Percentiles rank a stretch among this genome's conserved stretches.
phyloP scores from a whole-genome alignment of 345 rosid species.

The Corchorus olitorius region DNA sequence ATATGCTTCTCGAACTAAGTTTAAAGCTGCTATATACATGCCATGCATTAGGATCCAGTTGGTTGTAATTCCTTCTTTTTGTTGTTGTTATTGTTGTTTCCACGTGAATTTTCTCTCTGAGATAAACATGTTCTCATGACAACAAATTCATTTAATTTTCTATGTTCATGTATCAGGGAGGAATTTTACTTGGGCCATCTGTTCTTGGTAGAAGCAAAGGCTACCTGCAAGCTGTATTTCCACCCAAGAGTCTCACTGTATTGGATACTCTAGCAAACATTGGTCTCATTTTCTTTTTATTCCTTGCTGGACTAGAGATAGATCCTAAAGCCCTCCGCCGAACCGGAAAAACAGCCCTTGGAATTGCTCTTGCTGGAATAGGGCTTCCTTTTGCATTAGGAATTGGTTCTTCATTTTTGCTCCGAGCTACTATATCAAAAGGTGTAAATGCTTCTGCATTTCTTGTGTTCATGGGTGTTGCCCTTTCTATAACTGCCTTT shows the following conservation, averaged over 20 bases:
- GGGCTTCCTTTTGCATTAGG: constrained; percentile 66
- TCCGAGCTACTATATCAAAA: constrained; percentile 28
- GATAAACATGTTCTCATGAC: neutral
- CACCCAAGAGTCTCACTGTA: constrained; percentile 59
- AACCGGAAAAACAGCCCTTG: constrained; percentile 63
- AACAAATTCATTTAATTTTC: neutral
- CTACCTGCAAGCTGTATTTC: constrained; percentile 55
- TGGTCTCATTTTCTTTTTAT: constrained; percentile 72
- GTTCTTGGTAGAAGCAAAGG: constrained; percentile 58
- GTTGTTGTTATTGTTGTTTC: neutral
- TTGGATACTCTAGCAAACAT: constrained; percentile 73
- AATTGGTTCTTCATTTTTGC: constrained; percentile 57
- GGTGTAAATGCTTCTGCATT: constrained; percentile 38
- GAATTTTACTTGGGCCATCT: constrained; percentile 79
- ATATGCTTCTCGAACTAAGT: neutral
- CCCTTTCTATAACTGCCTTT: constrained; percentile 79
- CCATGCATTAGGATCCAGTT: neutral
- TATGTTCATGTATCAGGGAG: constrained; percentile 47
- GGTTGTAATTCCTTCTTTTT: neutral
- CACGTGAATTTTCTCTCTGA: neutral
- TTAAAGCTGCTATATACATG: neutral
- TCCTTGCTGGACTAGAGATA: constrained; percentile 74
- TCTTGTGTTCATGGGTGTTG: constrained; percentile 83
- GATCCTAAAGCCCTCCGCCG: constrained; percentile 52
- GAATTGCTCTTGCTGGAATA: constrained; percentile 69